A percentile compares a stretch with the other conserved stretches of the same genome.
Conservation (phyloP, 495 filamentous ascomycete species). For the Cercophora samala region DNA sequence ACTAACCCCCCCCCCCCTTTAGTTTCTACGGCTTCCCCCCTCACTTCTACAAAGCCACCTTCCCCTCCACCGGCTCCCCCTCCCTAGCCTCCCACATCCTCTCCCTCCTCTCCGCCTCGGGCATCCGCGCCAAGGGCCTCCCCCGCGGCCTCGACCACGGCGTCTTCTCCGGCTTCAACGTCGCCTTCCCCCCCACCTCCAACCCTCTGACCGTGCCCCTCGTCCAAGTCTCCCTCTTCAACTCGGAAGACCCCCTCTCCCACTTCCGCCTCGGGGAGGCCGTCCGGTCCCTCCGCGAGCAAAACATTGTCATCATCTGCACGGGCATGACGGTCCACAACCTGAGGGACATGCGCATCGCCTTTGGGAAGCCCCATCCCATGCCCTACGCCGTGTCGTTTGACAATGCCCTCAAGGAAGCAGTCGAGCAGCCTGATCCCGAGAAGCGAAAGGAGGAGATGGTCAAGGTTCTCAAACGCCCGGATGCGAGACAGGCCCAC, state of each 20-base stretch:
- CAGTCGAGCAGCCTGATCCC: slow-evolving; percentile 48
- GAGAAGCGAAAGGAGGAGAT: slow-evolving; percentile 60
- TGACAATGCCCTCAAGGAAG: slow-evolving; percentile 73
- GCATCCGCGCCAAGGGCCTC: slow-evolving; percentile 62
- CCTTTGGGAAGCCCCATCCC: slow-evolving; percentile 44
- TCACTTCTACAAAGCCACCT: slow-evolving; percentile 59
- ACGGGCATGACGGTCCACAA: slow-evolving; percentile 91
- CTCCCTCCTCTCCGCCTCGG: slow-evolving; percentile 52
- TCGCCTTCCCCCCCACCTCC: slow-evolving; percentile 63
- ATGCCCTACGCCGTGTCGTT: slow-evolving; percentile 71
- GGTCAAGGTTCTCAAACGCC: slow-evolving; percentile 55
- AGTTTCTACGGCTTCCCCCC: slow-evolving; percentile 72
- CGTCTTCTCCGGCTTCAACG: slow-evolving; percentile 71
- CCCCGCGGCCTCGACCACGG: slow-evolving; percentile 77
- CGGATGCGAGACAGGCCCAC: slow-evolving; percentile 72
- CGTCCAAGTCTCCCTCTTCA: slow-evolving; percentile 76
- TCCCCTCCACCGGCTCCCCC: slow-evolving; percentile 64
- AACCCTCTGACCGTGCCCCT: slow-evolving; percentile 76
- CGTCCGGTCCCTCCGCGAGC: slow-evolving; percentile 62
- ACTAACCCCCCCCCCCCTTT: slow-evolving; percentile 29
- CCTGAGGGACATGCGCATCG: slow-evolving; percentile 59
- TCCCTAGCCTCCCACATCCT: slow-evolving; percentile 65
- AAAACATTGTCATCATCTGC: slow-evolving; percentile 69
- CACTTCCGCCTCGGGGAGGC: slow-evolving; percentile 73
- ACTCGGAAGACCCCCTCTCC: slow-evolving; percentile 62